These are phyloP conservation scores for Fusarium hostae DNA, from an alignment of 2,329 filamentous ascomycete species.

Conservation along the genomic window DNA sequence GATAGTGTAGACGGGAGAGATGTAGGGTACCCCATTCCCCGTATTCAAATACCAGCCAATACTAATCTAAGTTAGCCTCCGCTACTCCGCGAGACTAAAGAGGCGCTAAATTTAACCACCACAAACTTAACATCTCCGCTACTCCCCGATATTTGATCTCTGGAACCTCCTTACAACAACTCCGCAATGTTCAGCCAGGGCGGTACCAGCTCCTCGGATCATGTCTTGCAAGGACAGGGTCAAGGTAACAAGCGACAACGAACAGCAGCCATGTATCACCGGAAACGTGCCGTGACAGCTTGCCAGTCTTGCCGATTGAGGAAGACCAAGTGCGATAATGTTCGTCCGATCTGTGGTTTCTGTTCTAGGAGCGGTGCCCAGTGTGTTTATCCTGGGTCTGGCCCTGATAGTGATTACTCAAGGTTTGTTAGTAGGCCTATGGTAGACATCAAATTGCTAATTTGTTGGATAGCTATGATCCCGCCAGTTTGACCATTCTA, in stretches of 20 bases:
- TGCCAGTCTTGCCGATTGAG: slow-evolving; percentile 24
- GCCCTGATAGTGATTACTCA: not conserved
- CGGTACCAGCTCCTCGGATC: not conserved
- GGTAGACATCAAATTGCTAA: fast-evolving
- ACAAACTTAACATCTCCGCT: not conserved
- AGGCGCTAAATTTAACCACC: not conserved
- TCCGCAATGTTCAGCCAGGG: not conserved
- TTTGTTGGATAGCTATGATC: not conserved
- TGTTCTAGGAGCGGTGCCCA: not conserved
- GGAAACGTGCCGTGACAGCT: slow-evolving; percentile 5
- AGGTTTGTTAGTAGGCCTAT: not conserved
- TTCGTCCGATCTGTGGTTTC: slow-evolving; percentile 5
- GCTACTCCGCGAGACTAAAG: not conserved
- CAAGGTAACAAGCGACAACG: not conserved
- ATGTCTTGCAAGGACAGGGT: not conserved
- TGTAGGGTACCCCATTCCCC: not conserved
- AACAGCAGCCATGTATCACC: not conserved
- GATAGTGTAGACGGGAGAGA: no score
- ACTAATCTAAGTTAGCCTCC: not conserved
- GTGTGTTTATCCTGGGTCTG: slow-evolving; percentile 3
- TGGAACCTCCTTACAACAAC: no score
- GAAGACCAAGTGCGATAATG: slow-evolving; percentile 27
- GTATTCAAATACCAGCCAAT: not conserved
- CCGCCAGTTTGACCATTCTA: not conserved
- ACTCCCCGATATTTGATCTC: not conserved